phyloP scores from a whole-genome alignment of 2,329 filamentous ascomycete species.

The Sarocladium oryzae region DNA sequence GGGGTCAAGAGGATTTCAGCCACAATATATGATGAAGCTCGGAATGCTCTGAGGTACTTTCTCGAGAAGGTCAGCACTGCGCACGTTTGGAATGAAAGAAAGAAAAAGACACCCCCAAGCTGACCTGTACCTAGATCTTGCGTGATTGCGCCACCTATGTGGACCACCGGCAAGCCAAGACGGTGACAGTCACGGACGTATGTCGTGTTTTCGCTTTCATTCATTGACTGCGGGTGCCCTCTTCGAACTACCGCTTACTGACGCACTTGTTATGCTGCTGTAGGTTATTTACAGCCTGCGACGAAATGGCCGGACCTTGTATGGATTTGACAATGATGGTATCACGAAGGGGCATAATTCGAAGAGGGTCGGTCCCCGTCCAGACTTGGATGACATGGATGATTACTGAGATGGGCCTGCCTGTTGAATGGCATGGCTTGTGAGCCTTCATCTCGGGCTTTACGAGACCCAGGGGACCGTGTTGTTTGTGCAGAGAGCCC shows the following conservation, averaged over 20 bases:
- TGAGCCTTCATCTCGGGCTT: too few species aligned
- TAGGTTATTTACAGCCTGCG: constrained; percentile 51
- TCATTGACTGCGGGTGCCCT: too few species aligned
- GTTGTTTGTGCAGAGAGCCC: too few species aligned
- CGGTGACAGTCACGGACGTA: constrained; percentile 57
- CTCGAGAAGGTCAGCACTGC: constrained; percentile 38
- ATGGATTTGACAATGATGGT: constrained; percentile 44
- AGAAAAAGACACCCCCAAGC: too few species aligned
- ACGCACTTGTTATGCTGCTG: not conserved
- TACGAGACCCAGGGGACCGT: too few species aligned
- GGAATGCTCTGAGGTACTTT: constrained; percentile 42
- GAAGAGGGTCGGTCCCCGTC: not conserved
- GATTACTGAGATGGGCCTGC: too few species aligned
- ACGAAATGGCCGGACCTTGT: constrained; percentile 45
- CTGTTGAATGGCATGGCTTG: too few species aligned
- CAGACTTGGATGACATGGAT: not conserved
- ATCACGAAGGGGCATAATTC: not conserved
- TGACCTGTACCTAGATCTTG: constrained; percentile 38
- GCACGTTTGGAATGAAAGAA: not conserved
- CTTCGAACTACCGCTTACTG: too few species aligned
- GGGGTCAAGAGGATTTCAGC: constrained; percentile 69
- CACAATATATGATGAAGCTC: constrained; percentile 55
- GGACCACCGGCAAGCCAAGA: constrained; percentile 52
- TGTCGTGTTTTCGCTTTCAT: constrained; percentile 21
- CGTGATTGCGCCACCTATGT: constrained; percentile 40